Base-by-base conservation (phyloP, 2,329 filamentous ascomycete genomes). In the Clarireedia monteithiana region DNA sequence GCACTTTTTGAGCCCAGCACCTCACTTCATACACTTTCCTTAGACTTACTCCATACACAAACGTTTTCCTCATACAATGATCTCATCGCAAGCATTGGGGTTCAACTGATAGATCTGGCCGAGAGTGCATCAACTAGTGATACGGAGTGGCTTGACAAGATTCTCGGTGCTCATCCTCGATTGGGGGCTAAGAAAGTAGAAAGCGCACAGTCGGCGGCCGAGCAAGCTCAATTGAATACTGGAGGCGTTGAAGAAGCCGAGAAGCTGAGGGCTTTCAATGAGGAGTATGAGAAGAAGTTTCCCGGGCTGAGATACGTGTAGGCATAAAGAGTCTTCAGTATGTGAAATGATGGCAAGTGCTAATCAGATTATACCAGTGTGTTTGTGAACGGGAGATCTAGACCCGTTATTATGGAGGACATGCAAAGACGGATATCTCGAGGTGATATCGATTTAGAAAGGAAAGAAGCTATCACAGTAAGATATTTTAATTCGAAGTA, bases 251-350 rank as follows among this genome's bases (percentile, higher is more conserved):
- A 81, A 47, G 83, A 88, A 66, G 75, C 74, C 7, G 73, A 75
- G 57, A 71, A 75, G 65, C 71, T 96, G 59, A 76, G 74, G 6
- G 68, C 67, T 30, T 71, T 96, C 64, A 96, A 96, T 68, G 72
- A 71, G 10, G 82, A 88, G 70, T 96, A 96, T 68, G 91, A 96
- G 70, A 74, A 74, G n/a, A 77, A 66, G 55, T 96, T 92, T 70
- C 89, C 90, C 0, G 89, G 91, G 0, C 70, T 96, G 68, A 79
- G 86, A 71, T 96, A 95, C 75, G 89, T 96, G 67, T 81, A 73
- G 45, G 63, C 30, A 53, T 4, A 34, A 34, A 34, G 30, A 34
- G 10, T 34, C 30, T 14, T n/a, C 15, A 30, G 42, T n/a, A 3
- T 45, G 20, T 55, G 17, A 39, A 40, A n/a, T 39, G 17, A 23